Evolutionary conservation across 768 basidiomycete genomes (phyloP).

Genomic region (Fistulinella prunicolor): DNA sequence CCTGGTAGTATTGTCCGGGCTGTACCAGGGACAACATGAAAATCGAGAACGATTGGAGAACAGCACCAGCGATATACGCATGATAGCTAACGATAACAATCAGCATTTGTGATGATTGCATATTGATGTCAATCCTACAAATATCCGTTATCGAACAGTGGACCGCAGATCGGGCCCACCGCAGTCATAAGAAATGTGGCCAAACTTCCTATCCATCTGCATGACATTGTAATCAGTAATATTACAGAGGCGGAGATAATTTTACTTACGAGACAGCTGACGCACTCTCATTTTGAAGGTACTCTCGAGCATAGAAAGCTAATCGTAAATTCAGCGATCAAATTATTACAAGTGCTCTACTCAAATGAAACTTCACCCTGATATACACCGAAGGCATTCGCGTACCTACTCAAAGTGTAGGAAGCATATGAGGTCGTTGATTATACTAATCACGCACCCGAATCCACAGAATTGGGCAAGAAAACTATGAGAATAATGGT

Average conservation of each 20-base stretch:
- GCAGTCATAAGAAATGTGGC: conserved; percentile 14
- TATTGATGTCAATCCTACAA: conserved; percentile 15
- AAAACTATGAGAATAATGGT: conserved; percentile 19
- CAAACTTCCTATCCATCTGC: conserved; percentile 29
- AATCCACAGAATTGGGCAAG: conserved; percentile 26
- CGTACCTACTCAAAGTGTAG: conserved; percentile 13
- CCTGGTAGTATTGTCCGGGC: conserved; percentile 37
- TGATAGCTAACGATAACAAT: conserved; percentile 6
- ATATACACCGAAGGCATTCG: conserved; percentile 26
- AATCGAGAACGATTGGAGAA: conserved; percentile 27
- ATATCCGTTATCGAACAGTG: conserved; percentile 26
- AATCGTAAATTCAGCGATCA: background rate
- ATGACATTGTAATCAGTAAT: background rate
- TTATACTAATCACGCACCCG: conserved; percentile 14
- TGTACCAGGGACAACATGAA: conserved; percentile 40
- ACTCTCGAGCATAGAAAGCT: conserved; percentile 24
- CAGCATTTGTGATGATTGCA: background rate
- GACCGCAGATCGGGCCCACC: conserved; percentile 24
- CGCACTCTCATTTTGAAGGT: conserved; percentile 20
- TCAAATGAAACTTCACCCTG: conserved; percentile 13
- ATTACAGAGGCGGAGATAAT: too few relatives aligned
- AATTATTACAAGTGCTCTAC: background rate
- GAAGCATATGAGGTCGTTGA: background rate
- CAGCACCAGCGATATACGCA: conserved; percentile 23
- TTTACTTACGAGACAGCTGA: conserved; percentile 24